These are phyloP conservation scores for Arctium minus DNA, from an alignment of 129 eudicot genomes.

Conservation along the genomic window DNA sequence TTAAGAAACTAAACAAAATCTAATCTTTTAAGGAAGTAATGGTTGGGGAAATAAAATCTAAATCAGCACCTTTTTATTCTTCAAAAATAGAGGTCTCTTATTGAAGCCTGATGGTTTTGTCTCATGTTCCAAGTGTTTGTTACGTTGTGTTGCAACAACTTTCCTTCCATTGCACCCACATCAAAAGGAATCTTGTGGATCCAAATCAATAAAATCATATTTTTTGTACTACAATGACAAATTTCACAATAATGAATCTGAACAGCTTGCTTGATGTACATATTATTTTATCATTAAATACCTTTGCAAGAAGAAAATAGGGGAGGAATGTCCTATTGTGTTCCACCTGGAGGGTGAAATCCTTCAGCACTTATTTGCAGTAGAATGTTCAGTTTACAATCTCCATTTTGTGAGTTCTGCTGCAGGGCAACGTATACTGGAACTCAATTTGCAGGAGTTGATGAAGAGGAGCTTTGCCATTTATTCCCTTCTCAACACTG, in stretches of 20 bases:
- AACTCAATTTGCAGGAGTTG: conserved; percentile 63
- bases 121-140: no score
- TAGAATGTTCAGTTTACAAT: conserved; percentile 19
- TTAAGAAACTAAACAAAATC: no score
- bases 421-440: conserved; percentile 38
- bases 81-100: no score
- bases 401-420: conserved; percentile 25
- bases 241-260: not conserved
- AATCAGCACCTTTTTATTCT: no score
- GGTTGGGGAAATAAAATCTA: no score
- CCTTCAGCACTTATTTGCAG: conserved; percentile 3
- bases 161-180: no score
- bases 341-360: not conserved
- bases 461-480: conserved; percentile 44
- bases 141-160: no score
- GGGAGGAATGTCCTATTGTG: not conserved
- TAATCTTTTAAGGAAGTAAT: no score
- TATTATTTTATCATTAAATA: not conserved
- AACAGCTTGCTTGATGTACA: not conserved
- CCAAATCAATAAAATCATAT: not conserved
- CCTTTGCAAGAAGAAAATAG: conserved; percentile 4
- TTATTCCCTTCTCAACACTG: conserved; percentile 38
- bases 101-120: no score
- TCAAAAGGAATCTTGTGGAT: not conserved
- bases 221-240: no score